phyloP scores from a whole-genome alignment of 306 rosid genomes.

The Echinosophora koreensis region DNA sequence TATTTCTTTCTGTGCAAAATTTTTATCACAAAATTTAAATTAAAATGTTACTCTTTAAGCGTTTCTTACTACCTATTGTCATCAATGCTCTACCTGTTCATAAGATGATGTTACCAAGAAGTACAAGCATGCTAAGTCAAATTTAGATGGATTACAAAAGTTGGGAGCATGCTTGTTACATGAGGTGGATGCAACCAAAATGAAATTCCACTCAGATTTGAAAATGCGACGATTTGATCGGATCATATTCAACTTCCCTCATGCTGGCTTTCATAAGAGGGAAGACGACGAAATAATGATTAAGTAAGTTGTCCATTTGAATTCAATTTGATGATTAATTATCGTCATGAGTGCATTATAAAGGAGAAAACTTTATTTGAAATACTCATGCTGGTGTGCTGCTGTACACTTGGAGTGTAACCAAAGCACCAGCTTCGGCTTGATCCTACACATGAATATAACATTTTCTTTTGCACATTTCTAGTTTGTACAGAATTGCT shows the following conservation, averaged over 20 bases:
- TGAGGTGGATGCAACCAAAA: slow-evolving; percentile 67
- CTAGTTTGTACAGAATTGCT: background rate
- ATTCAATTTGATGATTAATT: slow-evolving; percentile 7
- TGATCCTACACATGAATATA: background rate
- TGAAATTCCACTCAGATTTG: slow-evolving; percentile 55
- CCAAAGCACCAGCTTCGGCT: background rate
- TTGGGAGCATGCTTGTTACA: slow-evolving; percentile 58
- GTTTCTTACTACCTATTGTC: background rate
- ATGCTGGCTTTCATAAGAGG: slow-evolving; percentile 61
- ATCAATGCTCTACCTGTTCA: background rate
- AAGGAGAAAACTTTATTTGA: slow-evolving; percentile 5
- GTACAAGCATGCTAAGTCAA: slow-evolving; percentile 62
- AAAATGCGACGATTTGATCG: slow-evolving; percentile 59
- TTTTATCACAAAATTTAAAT: too few relatives aligned
- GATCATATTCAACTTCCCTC: slow-evolving; percentile 72
- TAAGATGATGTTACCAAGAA: slow-evolving; percentile 56
- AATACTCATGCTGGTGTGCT: too few relatives aligned
- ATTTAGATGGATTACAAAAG: slow-evolving; percentile 50
- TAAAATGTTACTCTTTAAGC: background rate
- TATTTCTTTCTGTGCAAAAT: background rate
- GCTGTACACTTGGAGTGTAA: background rate
- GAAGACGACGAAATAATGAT: slow-evolving; percentile 45
- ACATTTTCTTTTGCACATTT: background rate
- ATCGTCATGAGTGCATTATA: background rate
- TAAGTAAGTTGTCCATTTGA: slow-evolving; percentile 51